phyloP scores from a whole-genome alignment of 202 grass and related monocot species.

The Carex arenaria region DNA sequence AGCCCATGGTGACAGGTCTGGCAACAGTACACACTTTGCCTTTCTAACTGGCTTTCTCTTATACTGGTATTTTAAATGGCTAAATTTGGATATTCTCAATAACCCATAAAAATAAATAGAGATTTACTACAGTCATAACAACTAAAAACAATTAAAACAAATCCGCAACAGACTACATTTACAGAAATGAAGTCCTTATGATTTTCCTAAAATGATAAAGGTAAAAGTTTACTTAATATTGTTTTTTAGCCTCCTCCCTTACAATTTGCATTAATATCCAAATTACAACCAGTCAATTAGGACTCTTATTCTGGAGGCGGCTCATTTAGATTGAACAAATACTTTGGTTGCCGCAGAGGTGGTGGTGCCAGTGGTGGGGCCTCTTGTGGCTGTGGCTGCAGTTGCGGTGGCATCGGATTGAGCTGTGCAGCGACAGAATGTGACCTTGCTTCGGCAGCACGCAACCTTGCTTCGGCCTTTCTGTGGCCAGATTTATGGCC shows the following conservation, averaged over 20 bases:
- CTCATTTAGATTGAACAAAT: slow-evolving; percentile 28
- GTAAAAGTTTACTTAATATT: background rate
- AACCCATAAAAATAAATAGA: background rate
- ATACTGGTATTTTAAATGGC: background rate
- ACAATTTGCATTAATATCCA: background rate
- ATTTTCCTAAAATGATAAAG: background rate
- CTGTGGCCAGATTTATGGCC: slow-evolving; percentile 80
- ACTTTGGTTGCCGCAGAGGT: slow-evolving; percentile 14
- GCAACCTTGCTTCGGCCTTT: slow-evolving; percentile 32
- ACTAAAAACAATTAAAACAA: background rate
- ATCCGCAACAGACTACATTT: background rate
- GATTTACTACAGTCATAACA: background rate
- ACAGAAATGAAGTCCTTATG: background rate
- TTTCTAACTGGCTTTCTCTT: background rate
- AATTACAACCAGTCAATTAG: slow-evolving; percentile 4
- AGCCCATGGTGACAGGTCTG: background rate
- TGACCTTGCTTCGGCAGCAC: slow-evolving; percentile 29
- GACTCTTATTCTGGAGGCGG: slow-evolving; percentile 26
- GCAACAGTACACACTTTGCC: background rate
- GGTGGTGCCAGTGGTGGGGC: slow-evolving; percentile 31
- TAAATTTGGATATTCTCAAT: background rate
- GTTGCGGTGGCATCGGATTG: slow-evolving; percentile 9
- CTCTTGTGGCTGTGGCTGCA: slow-evolving; percentile 36
- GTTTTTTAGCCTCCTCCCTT: background rate
- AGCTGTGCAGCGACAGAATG: slow-evolving; percentile 33